Conservation (phyloP, 495 filamentous ascomycete species). For the Penicillium odoratum region DNA sequence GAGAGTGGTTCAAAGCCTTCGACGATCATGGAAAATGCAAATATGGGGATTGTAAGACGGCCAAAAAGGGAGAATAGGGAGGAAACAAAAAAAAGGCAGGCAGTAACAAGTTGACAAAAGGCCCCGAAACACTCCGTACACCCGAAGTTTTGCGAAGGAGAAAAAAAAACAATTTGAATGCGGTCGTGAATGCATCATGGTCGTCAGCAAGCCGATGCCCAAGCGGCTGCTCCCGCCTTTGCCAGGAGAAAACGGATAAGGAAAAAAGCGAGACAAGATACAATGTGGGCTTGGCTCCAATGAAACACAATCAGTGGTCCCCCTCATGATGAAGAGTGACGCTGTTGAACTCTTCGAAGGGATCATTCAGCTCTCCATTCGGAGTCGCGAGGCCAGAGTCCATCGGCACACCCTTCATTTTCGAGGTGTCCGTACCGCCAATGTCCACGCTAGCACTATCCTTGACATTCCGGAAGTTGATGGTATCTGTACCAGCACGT, state of each 20-base stretch:
- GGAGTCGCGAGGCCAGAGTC: constrained; percentile 85
- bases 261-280: constrained; percentile 16
- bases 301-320: constrained; percentile 45
- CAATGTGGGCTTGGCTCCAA: constrained; percentile 10
- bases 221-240: constrained; percentile 24
- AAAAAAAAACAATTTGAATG: constrained; percentile 17
- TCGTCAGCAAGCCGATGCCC: constrained; percentile 39
- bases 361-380: constrained; percentile 81
- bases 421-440: constrained; percentile 54
- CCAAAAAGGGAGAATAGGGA: constrained; percentile 10
- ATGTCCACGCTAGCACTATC: constrained; percentile 96
- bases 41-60: constrained; percentile 14
- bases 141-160: constrained; percentile 27
- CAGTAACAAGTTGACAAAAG: constrained; percentile 22
- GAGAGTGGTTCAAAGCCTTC: constrained; percentile 13
- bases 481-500: constrained; percentile 77
- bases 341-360: constrained; percentile 98
- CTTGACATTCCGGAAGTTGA: constrained; percentile 97
- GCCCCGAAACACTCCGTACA: constrained; percentile 30
- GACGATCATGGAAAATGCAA: constrained; percentile 21
- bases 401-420: constrained; percentile 75
- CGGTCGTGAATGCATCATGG: constrained; percentile 44
- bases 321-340: constrained; percentile 97
- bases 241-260: constrained; percentile 15
- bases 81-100: constrained; percentile 12